A percentile compares a stretch with the other conserved stretches of the same genome.
Evolutionary conservation across 1,284 basidiomycete genomes (phyloP).

Genomic region (Sanguinoderma infundibulare): DNA sequence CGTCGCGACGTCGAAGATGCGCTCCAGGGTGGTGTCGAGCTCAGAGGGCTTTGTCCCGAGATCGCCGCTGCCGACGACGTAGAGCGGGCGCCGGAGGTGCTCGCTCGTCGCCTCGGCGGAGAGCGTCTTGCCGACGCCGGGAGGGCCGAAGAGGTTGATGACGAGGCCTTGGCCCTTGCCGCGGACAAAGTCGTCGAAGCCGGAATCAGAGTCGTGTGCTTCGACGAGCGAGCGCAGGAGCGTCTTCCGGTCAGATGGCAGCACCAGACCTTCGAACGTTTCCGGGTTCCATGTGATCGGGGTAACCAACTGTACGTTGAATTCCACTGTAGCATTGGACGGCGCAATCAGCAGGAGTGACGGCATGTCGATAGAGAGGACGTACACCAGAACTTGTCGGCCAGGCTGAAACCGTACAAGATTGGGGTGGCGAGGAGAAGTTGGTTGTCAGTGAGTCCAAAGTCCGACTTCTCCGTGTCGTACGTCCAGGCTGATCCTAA

Average conservation of each 20-base stretch:
- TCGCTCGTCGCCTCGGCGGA: too few relatives aligned
- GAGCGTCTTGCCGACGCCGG: too few relatives aligned
- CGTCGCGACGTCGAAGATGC: conserved; percentile 48
- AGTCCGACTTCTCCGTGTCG: conserved; percentile 28
- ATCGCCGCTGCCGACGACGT: conserved; percentile 62
- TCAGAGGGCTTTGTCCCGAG: conserved; percentile 50
- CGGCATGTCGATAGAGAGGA: conserved; percentile 15
- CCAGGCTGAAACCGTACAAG: conserved; percentile 60
- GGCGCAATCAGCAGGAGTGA: neutral
- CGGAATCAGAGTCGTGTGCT: conserved; percentile 51
- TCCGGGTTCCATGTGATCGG: conserved; percentile 59
- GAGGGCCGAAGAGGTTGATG: too few relatives aligned
- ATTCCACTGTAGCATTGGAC: conserved; percentile 45
- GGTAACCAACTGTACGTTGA: conserved; percentile 52
- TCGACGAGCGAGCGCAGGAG: conserved; percentile 60
- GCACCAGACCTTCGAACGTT: conserved; percentile 59
- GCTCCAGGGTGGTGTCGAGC: conserved; percentile 20
- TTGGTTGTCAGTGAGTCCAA: conserved; percentile 47
- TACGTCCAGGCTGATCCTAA: conserved; percentile 39
- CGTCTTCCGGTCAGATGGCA: conserved; percentile 52
- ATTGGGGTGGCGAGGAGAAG: conserved; percentile 56
- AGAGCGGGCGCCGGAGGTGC: conserved; percentile 58
- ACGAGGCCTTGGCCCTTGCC: too few relatives aligned
- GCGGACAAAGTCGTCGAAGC: conserved; percentile 66
- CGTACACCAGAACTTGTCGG: conserved; percentile 62